Conservation (phyloP, 2,329 filamentous ascomycete genomes). For the Talaromyces verruculosus region DNA sequence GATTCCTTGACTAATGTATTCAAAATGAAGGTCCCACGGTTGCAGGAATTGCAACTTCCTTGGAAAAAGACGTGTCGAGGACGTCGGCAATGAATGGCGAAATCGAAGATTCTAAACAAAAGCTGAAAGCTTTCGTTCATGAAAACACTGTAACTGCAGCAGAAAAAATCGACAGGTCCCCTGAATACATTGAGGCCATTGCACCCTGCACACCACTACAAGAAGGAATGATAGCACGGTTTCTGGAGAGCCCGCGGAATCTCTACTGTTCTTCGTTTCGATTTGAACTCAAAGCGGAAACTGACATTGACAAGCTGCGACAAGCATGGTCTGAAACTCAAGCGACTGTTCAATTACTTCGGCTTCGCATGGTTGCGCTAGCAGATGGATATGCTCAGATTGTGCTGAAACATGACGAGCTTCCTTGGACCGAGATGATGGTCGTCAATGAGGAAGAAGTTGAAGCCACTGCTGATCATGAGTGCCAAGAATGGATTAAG, state of each 20-base stretch:
- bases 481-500: conserved; percentile 54
- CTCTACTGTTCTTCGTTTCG: conserved; percentile 78
- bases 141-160: conserved; percentile 57
- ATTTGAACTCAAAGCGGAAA: conserved; percentile 52
- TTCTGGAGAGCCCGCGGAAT: conserved; percentile 55
- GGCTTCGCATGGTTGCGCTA: conserved; percentile 71
- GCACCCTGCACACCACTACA: conserved; percentile 83
- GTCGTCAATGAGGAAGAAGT: conserved; percentile 34
- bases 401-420: conserved; percentile 50
- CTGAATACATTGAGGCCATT: conserved; percentile 66
- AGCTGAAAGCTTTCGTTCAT: conserved; percentile 64
- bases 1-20: neutral
- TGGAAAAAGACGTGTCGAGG: conserved; percentile 20
- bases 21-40: conserved; percentile 36
- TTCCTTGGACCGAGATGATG: conserved; percentile 49
- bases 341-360: conserved; percentile 61
- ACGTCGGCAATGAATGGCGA: conserved; percentile 22
- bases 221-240: conserved; percentile 77
- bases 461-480: conserved; percentile 35
- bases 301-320: conserved; percentile 53
- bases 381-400: conserved; percentile 75
- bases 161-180: conserved; percentile 52
- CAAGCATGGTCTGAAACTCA: conserved; percentile 60
- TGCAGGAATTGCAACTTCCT: conserved; percentile 38
- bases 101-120: conserved; percentile 57